Evolutionary conservation across 257 asterid genomes (phyloP).

Genomic region (Echites panduratus): DNA sequence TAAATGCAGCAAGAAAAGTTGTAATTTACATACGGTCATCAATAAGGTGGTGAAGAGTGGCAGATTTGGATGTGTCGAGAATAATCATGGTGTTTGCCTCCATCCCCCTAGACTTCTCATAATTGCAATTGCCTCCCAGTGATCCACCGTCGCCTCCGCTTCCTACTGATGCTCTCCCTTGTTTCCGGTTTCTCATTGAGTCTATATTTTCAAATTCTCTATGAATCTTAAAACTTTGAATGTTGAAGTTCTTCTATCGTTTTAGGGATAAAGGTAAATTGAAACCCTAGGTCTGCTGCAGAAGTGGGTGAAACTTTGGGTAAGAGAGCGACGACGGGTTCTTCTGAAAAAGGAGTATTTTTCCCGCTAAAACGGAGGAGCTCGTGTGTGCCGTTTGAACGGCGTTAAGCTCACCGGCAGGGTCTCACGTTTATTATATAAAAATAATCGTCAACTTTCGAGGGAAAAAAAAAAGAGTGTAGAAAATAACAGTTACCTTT

Average conservation of each 20-base stretch:
- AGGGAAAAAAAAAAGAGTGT: neutral
- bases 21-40: conserved; percentile 53
- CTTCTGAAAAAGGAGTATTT: neutral
- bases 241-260: neutral
- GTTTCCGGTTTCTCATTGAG: conserved; percentile 34
- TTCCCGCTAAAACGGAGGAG: conserved; percentile 1
- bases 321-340: neutral
- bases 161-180: neutral
- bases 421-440: too few relatives aligned
- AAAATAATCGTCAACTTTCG: too few relatives aligned
- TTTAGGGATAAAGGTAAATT: neutral
- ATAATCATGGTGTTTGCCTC: conserved; percentile 88
- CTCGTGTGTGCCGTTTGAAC: neutral
- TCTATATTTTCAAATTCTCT: neutral
- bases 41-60: conserved; percentile 43
- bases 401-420: too few relatives aligned
- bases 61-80: conserved; percentile 61
- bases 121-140: conserved; percentile 10
- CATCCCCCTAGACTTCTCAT: conserved; percentile 31
- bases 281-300: neutral
- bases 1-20: neutral
- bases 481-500: too few relatives aligned
- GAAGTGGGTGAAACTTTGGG: neutral
- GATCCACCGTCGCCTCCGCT: conserved; percentile 26
- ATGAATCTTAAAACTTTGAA: neutral